Evolutionary conservation across 2,329 filamentous ascomycete genomes (phyloP).

Genomic region (Lojkania enalia): DNA sequence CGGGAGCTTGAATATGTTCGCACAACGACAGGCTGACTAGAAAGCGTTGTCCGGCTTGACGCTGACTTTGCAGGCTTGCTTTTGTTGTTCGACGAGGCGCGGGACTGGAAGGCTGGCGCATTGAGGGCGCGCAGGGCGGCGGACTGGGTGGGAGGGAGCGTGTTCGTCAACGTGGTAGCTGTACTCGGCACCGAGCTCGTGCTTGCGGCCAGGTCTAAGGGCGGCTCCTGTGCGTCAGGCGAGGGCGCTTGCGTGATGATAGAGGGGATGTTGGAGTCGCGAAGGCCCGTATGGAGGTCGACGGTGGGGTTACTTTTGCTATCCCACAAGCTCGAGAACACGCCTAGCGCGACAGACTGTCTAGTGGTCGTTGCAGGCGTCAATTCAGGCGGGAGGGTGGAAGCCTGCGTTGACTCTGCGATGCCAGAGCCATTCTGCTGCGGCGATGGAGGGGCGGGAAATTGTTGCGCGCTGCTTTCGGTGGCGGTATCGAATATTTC

Average conservation of each 20-base stretch:
- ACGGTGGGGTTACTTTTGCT: conserved; percentile 23
- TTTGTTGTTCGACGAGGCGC: conserved; percentile 30
- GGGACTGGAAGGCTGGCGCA: conserved; percentile 41
- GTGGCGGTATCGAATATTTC: conserved; percentile 23
- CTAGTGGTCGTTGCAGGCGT: conserved; percentile 42
- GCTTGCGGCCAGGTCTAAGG: conserved; percentile 37
- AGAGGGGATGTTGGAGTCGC: conserved; percentile 22
- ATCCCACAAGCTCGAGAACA: conserved; percentile 38
- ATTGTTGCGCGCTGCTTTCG: conserved; percentile 1
- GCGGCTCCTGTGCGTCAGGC: conserved; percentile 30
- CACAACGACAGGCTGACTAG: conserved; percentile 51
- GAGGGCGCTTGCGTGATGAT: conserved; percentile 37
- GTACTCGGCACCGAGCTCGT: conserved; percentile 39
- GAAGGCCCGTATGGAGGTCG: conserved; percentile 15
- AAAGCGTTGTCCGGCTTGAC: conserved; percentile 44
- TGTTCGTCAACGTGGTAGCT: conserved; percentile 43
- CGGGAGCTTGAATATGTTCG: conserved; percentile 45
- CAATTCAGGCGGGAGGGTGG: conserved; percentile 34
- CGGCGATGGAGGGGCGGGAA: conserved; percentile 4
- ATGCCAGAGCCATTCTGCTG: conserved; percentile 22
- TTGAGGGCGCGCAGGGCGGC: conserved; percentile 45
- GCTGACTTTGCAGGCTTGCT: conserved; percentile 43
- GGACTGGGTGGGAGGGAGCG: conserved; percentile 41
- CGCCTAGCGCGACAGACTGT: conserved; percentile 38
- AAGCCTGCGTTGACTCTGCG: conserved; percentile 17